Conservation (phyloP, 139 green algal genomes). For the Penium margaritaceum region DNA sequence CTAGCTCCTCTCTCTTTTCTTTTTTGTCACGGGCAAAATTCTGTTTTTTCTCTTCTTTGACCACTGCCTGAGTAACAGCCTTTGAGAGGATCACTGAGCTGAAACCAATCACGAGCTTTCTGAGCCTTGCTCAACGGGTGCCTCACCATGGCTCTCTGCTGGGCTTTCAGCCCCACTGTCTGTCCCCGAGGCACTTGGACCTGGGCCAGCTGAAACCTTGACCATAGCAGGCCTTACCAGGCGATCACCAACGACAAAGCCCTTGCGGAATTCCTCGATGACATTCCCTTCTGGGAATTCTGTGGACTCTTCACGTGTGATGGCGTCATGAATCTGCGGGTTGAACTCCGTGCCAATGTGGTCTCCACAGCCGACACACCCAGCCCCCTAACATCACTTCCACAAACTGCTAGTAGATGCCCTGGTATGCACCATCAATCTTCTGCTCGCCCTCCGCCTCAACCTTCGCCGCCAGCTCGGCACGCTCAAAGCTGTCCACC, state of each 20-base stretch:
- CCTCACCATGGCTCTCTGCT: too few relatives aligned
- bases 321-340: constrained; percentile 87
- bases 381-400: constrained; percentile 74
- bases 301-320: constrained; percentile 67
- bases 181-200: too few relatives aligned
- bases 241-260: constrained; percentile 75
- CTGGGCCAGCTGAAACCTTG: constrained; percentile 63
- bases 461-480: constrained; percentile 65
- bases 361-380: constrained; percentile 76
- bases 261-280: constrained; percentile 81
- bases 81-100: too few relatives aligned
- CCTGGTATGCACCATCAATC: constrained; percentile 84
- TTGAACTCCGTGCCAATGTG: constrained; percentile 81
- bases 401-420: constrained; percentile 91
- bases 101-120: too few relatives aligned
- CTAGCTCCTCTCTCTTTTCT: too few relatives aligned
- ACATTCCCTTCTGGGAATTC: constrained; percentile 42
- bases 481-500: constrained; percentile 94
- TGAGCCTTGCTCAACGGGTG: too few relatives aligned
- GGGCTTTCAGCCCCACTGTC: too few relatives aligned
- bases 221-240: constrained; percentile 94
- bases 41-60: too few relatives aligned
- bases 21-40: too few relatives aligned
- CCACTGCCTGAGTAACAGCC: too few relatives aligned
- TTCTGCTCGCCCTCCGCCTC: constrained; percentile 84